These are phyloP conservation scores for Calocybe gambosa DNA, from an alignment of 1,284 basidiomycete genomes.

Conservation along the genomic window DNA sequence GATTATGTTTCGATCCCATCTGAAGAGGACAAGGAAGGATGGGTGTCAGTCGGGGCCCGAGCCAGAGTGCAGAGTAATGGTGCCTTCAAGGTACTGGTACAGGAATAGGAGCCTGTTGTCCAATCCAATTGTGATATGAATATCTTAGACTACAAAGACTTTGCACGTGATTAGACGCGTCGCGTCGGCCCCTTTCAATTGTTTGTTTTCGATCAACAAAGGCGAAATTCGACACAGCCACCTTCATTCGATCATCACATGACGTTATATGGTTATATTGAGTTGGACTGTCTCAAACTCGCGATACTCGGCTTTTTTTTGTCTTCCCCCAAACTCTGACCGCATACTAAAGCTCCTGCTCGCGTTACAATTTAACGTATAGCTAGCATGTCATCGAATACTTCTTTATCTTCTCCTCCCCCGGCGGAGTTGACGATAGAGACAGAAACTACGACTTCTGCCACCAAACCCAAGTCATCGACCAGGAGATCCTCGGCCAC, in stretches of 20 bases:
- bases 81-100: conserved; percentile 42
- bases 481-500: conserved; percentile 21
- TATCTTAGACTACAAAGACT: too few species aligned
- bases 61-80: conserved; percentile 57
- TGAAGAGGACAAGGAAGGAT: conserved; percentile 37
- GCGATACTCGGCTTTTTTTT: neutral
- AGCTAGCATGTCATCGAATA: conserved; percentile 23
- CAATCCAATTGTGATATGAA: too few species aligned
- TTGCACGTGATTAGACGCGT: neutral
- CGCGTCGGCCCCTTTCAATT: neutral
- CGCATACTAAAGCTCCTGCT: neutral
- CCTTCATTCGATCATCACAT: conserved; percentile 19
- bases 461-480: conserved; percentile 27
- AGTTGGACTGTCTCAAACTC: conserved; percentile 3
- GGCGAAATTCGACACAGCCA: conserved; percentile 31
- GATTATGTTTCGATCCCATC: conserved; percentile 34
- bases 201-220: conserved; percentile 26
- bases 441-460: conserved; percentile 13
- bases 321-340: too few species aligned
- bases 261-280: conserved; percentile 28
- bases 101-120: neutral
- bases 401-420: conserved; percentile 19
- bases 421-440: conserved; percentile 14
- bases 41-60: conserved; percentile 42
- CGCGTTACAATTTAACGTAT: conserved; percentile 8